These are phyloP conservation scores for Radiomyces spectabilis DNA, from an alignment of 192 early-diverging fungal species.

Conservation along the genomic window DNA sequence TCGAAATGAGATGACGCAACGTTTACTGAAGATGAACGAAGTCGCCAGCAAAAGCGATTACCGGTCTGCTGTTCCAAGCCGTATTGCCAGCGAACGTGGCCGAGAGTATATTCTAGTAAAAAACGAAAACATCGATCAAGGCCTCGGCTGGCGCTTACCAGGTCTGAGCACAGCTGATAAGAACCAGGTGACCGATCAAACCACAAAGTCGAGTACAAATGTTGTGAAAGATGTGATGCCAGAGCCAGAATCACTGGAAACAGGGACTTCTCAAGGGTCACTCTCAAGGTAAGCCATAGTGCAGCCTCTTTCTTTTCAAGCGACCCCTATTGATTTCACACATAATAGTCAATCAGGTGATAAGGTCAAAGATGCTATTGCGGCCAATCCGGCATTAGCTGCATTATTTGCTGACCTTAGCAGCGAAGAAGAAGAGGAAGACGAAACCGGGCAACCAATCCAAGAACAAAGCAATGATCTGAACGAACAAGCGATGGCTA, in stretches of 20 bases:
- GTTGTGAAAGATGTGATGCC: too few species aligned
- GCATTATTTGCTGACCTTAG: slow-evolving; percentile 1
- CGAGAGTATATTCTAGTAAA: slow-evolving; percentile 82
- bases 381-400: slow-evolving; percentile 1
- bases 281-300: too few species aligned
- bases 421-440: neutral
- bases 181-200: neutral
- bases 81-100: slow-evolving; percentile 78
- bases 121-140: slow-evolving; percentile 57
- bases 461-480: too few species aligned
- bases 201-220: too few species aligned
- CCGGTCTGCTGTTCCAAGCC: slow-evolving; percentile 30
- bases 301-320: too few species aligned
- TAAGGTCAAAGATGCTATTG: slow-evolving; percentile 5
- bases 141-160: slow-evolving; percentile 59
- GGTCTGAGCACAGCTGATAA: too few species aligned
- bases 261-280: too few species aligned
- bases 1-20: slow-evolving; percentile 82
- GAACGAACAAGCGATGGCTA: too few species aligned
- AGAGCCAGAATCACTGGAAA: too few species aligned
- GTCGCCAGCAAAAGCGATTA: slow-evolving; percentile 21
- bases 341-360: neutral
- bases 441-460: too few species aligned
- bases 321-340: too few species aligned
- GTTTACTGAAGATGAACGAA: slow-evolving; percentile 42